These are phyloP conservation scores for Neopestalotiopsis sp. DNA, from an alignment of 2,329 filamentous ascomycete genomes.

Conservation along the genomic window DNA sequence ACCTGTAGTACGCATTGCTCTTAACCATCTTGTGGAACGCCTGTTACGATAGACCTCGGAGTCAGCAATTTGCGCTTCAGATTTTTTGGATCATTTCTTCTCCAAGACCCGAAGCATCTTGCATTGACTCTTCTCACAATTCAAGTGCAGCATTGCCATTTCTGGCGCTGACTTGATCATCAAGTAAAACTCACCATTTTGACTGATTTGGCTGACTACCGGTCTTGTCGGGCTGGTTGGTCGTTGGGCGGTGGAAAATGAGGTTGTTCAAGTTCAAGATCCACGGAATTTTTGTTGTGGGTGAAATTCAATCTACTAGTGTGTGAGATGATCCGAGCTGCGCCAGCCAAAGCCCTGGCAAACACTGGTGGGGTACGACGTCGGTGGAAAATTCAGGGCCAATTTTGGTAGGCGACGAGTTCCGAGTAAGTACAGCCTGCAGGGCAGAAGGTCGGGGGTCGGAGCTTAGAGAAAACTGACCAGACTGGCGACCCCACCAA, in stretches of 20 bases:
- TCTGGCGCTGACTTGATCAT: conserved; percentile 34
- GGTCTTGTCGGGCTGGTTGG: conserved; percentile 28
- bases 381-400: conserved; percentile 35
- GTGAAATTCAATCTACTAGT: conserved; percentile 22
- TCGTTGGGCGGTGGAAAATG: conserved; percentile 20
- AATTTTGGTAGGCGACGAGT: conserved; percentile 9
- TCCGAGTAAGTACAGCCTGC: neutral
- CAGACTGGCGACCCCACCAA: neutral
- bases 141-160: conserved; percentile 33
- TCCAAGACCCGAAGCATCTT: conserved; percentile 91
- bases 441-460: neutral
- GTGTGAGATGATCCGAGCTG: conserved; percentile 14
- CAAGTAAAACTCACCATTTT: conserved; percentile 70
- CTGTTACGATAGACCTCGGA: conserved; percentile 71
- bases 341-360: conserved; percentile 24
- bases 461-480: neutral
- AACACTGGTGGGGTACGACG: conserved; percentile 44
- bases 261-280: conserved; percentile 21
- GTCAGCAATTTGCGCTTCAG: conserved; percentile 99
- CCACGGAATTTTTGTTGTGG: conserved; percentile 19
- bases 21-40: conserved; percentile 94
- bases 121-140: conserved; percentile 72
- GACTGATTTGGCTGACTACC: conserved; percentile 56
- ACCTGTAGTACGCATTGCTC: conserved; percentile 99
- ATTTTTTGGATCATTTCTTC: conserved; percentile 41